These are phyloP conservation scores for Grigorovia transvaalensis DNA, from an alignment of 805 yeast genomes.

Conservation along the genomic window DNA sequence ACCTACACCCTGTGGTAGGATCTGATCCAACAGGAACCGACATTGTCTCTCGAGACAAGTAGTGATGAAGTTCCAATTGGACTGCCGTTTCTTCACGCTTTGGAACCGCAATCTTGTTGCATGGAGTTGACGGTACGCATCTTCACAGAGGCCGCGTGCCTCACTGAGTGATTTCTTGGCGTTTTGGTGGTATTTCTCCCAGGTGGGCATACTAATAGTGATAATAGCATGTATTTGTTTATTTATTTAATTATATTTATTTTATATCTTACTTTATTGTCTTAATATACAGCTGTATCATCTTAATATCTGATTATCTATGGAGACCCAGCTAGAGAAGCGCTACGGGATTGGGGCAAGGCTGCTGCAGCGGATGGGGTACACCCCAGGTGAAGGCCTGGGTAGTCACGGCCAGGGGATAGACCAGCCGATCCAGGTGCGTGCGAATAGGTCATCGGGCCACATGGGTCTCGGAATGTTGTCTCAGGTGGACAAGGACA, in stretches of 20 bases:
- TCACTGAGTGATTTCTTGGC: slow-evolving; percentile 39
- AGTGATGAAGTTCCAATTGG: slow-evolving; percentile 34
- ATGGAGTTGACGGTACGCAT: slow-evolving; percentile 26
- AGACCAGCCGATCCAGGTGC: slow-evolving; percentile 64
- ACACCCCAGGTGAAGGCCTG: slow-evolving; percentile 72
- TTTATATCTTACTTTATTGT: no score
- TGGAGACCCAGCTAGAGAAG: background rate
- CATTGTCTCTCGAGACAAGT: slow-evolving; percentile 41
- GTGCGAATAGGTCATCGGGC: slow-evolving; percentile 38
- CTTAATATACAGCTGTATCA: no score
- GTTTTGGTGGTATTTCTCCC: slow-evolving; percentile 21
- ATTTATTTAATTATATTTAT: no score
- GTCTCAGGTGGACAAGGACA: slow-evolving; percentile 9
- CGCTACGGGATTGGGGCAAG: slow-evolving; percentile 80
- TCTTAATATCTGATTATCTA: no score
- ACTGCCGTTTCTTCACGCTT: slow-evolving; percentile 22
- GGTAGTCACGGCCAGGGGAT: slow-evolving; percentile 70
- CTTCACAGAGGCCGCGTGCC: slow-evolving; percentile 43
- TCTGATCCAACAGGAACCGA: slow-evolving; percentile 29
- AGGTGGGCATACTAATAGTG: background rate
- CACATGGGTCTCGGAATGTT: slow-evolving; percentile 68
- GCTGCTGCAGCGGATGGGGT: slow-evolving; percentile 77
- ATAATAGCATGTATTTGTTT: no score
- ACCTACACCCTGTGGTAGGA: slow-evolving; percentile 24
- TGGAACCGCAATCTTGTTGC: slow-evolving; percentile 5